Percentiles rank a stretch among this genome's conserved stretches.
phyloP scores from a whole-genome alignment of 1,139 yeast species.

The Pichia sp. region DNA sequence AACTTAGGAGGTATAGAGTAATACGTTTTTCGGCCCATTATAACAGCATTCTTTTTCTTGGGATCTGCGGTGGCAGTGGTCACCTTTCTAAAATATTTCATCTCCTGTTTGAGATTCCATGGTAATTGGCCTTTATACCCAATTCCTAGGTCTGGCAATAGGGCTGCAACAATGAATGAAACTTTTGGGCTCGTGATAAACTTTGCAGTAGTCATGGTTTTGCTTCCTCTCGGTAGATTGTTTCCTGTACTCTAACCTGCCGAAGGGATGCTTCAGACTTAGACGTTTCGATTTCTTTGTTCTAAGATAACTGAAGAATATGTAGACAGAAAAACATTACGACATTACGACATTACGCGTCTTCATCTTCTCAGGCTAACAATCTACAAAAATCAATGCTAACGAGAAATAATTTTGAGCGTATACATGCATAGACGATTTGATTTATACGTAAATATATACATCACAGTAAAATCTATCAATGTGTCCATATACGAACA shows the following conservation, averaged over 20 bases:
- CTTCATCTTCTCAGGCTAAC: not conserved
- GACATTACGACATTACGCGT: slow-evolving; percentile 1
- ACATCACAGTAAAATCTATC: slow-evolving; percentile 14
- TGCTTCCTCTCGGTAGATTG: not conserved
- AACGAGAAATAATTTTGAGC: no score
- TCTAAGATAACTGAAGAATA: no score
- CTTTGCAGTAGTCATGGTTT: slow-evolving; percentile 10
- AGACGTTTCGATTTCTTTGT: no score
- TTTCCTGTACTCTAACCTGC: no score
- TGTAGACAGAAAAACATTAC: no score
- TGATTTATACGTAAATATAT: no score
- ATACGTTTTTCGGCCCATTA: slow-evolving; percentile 98
- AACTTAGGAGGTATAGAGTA: slow-evolving; percentile 82
- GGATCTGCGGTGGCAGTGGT: slow-evolving; percentile 46
- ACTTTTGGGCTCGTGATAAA: slow-evolving; percentile 34
- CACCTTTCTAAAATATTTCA: slow-evolving; percentile 75
- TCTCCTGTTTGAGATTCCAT: slow-evolving; percentile 81
- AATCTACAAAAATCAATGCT: not conserved
- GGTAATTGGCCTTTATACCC: slow-evolving; percentile 82
- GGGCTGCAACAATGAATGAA: slow-evolving; percentile 77
- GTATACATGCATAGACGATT: no score
- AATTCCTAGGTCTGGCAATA: slow-evolving; percentile 76
- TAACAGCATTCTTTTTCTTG: slow-evolving; percentile 60
- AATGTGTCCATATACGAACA: slow-evolving; percentile 90
- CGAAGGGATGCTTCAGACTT: no score